Percentiles rank a stretch among this genome's conserved stretches.
Conservation (phyloP, 2,329 filamentous ascomycete species). For the Diplodia seriata region DNA sequence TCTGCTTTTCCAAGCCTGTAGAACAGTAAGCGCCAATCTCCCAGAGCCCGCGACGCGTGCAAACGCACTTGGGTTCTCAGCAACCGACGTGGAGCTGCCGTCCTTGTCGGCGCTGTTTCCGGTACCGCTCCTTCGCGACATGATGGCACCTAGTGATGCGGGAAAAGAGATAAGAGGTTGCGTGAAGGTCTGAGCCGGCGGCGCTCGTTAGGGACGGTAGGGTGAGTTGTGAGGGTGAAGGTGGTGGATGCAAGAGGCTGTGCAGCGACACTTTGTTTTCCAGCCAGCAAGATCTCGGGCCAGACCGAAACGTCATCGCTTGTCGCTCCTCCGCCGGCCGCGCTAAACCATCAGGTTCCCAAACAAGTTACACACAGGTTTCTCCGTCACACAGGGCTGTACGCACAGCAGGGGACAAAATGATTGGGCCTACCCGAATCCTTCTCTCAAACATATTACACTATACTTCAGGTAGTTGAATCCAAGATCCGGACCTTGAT, state of each 20-base stretch:
- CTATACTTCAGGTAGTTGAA: too few relatives aligned
- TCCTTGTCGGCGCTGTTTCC: constrained; percentile 59
- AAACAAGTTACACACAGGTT: constrained; percentile 19
- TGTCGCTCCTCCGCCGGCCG: constrained; percentile 1
- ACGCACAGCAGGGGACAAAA: neutral
- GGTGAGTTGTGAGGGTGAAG: constrained; percentile 3
- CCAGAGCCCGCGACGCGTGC: constrained; percentile 1
- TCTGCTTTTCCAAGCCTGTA: constrained; percentile 76
- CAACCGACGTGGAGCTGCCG: constrained; percentile 53
- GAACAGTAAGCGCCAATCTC: constrained; percentile 32
- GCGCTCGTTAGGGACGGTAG: neutral
- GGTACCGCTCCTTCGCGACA: constrained; percentile 69
- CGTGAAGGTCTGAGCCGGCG: neutral
- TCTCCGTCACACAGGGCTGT: constrained; percentile 23
- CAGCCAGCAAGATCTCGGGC: constrained; percentile 30
- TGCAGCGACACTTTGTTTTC: constrained; percentile 33
- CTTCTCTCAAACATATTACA: too few relatives aligned
- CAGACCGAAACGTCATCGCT: constrained; percentile 31
- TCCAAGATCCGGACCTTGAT: too few relatives aligned
- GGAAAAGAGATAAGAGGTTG: neutral
- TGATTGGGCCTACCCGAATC: too few relatives aligned
- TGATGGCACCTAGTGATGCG: constrained; percentile 43
- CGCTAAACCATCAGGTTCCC: constrained; percentile 25
- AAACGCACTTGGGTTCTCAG: constrained; percentile 39
- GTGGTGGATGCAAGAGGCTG: constrained; percentile 27